Percentiles rank a stretch among this genome's conserved stretches.
These are phyloP conservation scores for Omphalotus guepiniiformis DNA, from an alignment of 768 basidiomycete genomes.

Conservation along the genomic window DNA sequence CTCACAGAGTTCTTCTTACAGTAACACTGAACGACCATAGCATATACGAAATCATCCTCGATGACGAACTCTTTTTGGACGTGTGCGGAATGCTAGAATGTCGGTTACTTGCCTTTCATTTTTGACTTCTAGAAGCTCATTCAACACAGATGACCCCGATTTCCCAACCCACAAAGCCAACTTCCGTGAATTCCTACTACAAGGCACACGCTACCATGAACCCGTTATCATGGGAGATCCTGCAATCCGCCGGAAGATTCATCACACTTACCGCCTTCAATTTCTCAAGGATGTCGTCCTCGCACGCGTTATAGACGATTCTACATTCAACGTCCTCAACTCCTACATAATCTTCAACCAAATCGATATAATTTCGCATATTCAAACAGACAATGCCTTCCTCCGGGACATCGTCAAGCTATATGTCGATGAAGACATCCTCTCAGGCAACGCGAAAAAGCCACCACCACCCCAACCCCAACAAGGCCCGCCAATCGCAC, in stretches of 20 bases:
- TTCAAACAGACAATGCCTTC: conserved; percentile 75
- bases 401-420: conserved; percentile 72
- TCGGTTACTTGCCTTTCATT: conserved; percentile 27
- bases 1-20: neutral
- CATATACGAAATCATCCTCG: conserved; percentile 92
- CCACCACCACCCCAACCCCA: conserved; percentile 19
- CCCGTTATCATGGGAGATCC: conserved; percentile 81
- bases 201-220: conserved; percentile 82
- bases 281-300: conserved; percentile 99
- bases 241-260: conserved; percentile 79
- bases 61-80: conserved; percentile 88
- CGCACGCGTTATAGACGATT: conserved; percentile 90
- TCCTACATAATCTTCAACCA: conserved; percentile 99
- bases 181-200: conserved; percentile 88
- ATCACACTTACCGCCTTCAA: conserved; percentile 94
- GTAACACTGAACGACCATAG: conserved; percentile 75
- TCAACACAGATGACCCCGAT: conserved; percentile 82
- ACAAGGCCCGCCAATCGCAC: conserved; percentile 17
- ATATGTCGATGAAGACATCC: conserved; percentile 70
- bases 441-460: conserved; percentile 37
- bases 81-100: conserved; percentile 98
- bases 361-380: conserved; percentile 92
- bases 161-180: conserved; percentile 96
- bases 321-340: conserved; percentile 95
- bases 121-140: conserved; percentile 9